Evolutionary conservation across 208 protist genomes (phyloP), one percentile per base, ranked within the genome.

Genomic region (Acanthamoeba sp.): DNA sequence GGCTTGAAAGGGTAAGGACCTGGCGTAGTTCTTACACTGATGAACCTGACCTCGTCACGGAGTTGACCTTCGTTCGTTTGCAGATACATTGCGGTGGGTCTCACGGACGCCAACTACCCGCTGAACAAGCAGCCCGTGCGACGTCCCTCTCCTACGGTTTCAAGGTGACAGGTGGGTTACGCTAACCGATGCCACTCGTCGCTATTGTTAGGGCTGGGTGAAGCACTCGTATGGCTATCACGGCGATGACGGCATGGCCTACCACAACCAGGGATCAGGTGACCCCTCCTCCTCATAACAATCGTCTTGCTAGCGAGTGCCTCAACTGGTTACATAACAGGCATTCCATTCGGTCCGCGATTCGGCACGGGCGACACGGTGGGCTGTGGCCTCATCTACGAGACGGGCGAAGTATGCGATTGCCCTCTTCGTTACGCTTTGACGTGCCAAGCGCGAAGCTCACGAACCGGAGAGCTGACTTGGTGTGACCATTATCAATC

Each of bases 221-320:
- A 93, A 93, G 27, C 22, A 93, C 40, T 84, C 66, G n/a, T 93
- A 93, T 29, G 89, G 66, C 48, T 84, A 84, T 57, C 89, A 93
- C 36, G 89, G 89, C 18, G 89, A 93, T 38, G 89, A 93, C 48
- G 89, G 89, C 45, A 52, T 69, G 52, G 89, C 66, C 45, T 93
- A 93, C 50, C 89, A 93, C 64, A 93, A 93, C 32, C 89, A 93
- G 38, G 89, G 89, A 12, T 93, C 89, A 32, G 87, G 80, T 89
- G 32, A 24, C 12, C 12, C 2, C 32, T 73, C 2, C 6, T 48
- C 42, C 42, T 48, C 3, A 48, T n/a, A n/a, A n/a, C n/a, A n/a
- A n/a, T n/a, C n/a, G n/a, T n/a, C n/a, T n/a, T n/a, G n/a, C n/a
- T n/a, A n/a, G n/a, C n/a, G n/a, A n/a, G n/a, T 36, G 20, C 20